Conservation (phyloP, 108 stramenopile species). For the Stephanodiscus minutulus region DNA sequence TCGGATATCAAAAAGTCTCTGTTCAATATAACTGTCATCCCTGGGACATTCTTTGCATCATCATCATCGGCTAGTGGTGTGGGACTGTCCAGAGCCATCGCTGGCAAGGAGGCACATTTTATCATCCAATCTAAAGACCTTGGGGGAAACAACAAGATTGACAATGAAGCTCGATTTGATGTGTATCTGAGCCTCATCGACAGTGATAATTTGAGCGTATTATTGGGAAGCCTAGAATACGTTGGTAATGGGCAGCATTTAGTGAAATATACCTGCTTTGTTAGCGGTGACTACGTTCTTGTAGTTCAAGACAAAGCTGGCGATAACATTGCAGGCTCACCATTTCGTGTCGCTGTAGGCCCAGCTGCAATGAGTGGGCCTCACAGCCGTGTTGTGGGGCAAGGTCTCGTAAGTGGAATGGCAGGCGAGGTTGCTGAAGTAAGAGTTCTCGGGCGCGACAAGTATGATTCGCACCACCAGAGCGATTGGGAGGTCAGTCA, state of each 20-base stretch:
- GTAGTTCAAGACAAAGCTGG: slow-evolving; percentile 4
- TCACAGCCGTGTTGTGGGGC: slow-evolving; percentile 18
- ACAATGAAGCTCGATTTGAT: slow-evolving; percentile 19
- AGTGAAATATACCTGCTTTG: slow-evolving; percentile 11
- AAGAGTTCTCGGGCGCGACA: slow-evolving; percentile 17
- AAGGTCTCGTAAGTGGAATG: slow-evolving; percentile 2
- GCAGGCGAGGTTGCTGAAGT: slow-evolving; percentile 23
- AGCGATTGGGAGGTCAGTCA: background rate
- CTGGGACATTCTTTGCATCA: slow-evolving; percentile 13
- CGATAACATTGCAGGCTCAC: slow-evolving; percentile 12
- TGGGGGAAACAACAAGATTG: slow-evolving; percentile 14
- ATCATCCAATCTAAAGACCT: slow-evolving; percentile 26
- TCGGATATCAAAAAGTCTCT: slow-evolving; percentile 7
- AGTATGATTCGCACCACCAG: slow-evolving; percentile 4
- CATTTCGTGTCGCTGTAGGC: slow-evolving; percentile 18
- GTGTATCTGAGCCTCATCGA: slow-evolving; percentile 7
- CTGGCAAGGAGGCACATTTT: slow-evolving; percentile 17
- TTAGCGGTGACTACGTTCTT: slow-evolving; percentile 15
- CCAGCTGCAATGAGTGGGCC: slow-evolving; percentile 14
- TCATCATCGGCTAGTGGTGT: slow-evolving; percentile 18
- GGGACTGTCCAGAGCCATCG: slow-evolving; percentile 14
- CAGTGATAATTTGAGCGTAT: background rate
- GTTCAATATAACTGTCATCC: slow-evolving; percentile 8
- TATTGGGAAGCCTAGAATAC: slow-evolving; percentile 10
- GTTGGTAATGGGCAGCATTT: slow-evolving; percentile 9